Evolutionary conservation across 495 filamentous ascomycete species (phyloP).

Genomic region (Neurospora terricola): DNA sequence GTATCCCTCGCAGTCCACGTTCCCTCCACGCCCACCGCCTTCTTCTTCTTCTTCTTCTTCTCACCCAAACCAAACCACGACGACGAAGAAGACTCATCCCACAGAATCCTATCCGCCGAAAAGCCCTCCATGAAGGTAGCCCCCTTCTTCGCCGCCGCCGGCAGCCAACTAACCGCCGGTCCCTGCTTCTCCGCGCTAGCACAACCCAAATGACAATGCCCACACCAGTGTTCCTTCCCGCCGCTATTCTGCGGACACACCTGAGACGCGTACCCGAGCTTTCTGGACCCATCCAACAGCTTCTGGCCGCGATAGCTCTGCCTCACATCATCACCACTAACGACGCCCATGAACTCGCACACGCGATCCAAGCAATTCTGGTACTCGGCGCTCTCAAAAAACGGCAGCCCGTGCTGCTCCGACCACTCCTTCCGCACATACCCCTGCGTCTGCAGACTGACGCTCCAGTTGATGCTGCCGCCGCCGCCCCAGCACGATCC

Average conservation of each 20-base stretch:
- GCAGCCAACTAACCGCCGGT: slow-evolving; percentile 65
- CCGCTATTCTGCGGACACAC: slow-evolving; percentile 74
- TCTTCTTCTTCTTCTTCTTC: slow-evolving; percentile 38
- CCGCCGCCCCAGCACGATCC: slow-evolving; percentile 79
- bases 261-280: slow-evolving; percentile 63
- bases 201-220: slow-evolving; percentile 73
- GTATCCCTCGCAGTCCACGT: slow-evolving; percentile 63
- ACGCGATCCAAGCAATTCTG: slow-evolving; percentile 65
- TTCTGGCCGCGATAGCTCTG: slow-evolving; percentile 63
- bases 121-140: slow-evolving; percentile 77
- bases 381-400: slow-evolving; percentile 68
- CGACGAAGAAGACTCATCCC: slow-evolving; percentile 40
- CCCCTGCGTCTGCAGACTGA: slow-evolving; percentile 68
- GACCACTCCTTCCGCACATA: slow-evolving; percentile 82
- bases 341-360: slow-evolving; percentile 54
- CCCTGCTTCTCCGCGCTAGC: slow-evolving; percentile 63
- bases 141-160: slow-evolving; percentile 64
- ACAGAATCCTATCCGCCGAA: slow-evolving; percentile 53
- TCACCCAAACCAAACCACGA: not conserved
- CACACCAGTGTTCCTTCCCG: slow-evolving; percentile 60
- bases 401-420: slow-evolving; percentile 49
- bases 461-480: slow-evolving; percentile 82
- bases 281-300: slow-evolving; percentile 63
- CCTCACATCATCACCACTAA: slow-evolving; percentile 37
- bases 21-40: slow-evolving; percentile 58